Percentiles rank a stretch among this genome's conserved stretches.
phyloP scores from a whole-genome alignment of 1,284 basidiomycete species.

The Rhodotorula sp. region DNA sequence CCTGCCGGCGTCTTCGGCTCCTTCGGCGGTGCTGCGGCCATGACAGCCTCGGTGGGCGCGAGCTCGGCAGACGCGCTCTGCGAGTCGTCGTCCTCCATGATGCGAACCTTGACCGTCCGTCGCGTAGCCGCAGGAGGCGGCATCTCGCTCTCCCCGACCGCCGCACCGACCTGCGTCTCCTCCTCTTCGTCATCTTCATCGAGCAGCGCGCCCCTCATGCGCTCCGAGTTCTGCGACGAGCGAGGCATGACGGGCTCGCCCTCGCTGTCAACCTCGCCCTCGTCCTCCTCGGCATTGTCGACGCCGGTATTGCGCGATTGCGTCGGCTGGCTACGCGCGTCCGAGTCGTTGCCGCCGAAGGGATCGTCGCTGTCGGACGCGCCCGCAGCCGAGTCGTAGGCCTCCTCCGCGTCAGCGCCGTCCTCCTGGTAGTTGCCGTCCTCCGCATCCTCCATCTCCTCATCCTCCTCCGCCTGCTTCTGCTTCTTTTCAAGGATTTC shows the following conservation, averaged over 20 bases:
- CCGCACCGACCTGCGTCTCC: not conserved
- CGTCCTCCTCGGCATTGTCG: slow-evolving; percentile 5
- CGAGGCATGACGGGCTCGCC: slow-evolving; percentile 21
- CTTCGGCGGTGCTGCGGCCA: not conserved
- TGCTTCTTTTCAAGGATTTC: slow-evolving; percentile 25
- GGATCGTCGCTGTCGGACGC: slow-evolving; percentile 9
- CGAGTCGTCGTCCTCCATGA: slow-evolving; percentile 8
- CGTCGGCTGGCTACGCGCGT: not conserved
- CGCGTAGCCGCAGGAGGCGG: not conserved
- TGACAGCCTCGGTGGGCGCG: not conserved
- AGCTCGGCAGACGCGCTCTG: not conserved
- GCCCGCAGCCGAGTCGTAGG: not conserved
- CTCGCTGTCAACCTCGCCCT: slow-evolving; percentile 25
- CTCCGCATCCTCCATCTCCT: slow-evolving; percentile 10
- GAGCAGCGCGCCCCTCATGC: not conserved
- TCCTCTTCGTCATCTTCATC: slow-evolving; percentile 9
- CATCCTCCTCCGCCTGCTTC: slow-evolving; percentile 8
- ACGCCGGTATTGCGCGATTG: not conserved
- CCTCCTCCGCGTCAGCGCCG: slow-evolving; percentile 14
- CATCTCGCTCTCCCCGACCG: slow-evolving; percentile 5
- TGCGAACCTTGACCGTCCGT: not conserved
- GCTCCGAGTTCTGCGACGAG: slow-evolving; percentile 21
- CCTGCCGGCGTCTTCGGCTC: not conserved
- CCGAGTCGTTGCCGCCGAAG: slow-evolving; percentile 5
- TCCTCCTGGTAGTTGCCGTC: slow-evolving; percentile 27